These are phyloP conservation scores for Heterobasidion occidentale DNA, from an alignment of 1,284 basidiomycete genomes.

Conservation along the genomic window DNA sequence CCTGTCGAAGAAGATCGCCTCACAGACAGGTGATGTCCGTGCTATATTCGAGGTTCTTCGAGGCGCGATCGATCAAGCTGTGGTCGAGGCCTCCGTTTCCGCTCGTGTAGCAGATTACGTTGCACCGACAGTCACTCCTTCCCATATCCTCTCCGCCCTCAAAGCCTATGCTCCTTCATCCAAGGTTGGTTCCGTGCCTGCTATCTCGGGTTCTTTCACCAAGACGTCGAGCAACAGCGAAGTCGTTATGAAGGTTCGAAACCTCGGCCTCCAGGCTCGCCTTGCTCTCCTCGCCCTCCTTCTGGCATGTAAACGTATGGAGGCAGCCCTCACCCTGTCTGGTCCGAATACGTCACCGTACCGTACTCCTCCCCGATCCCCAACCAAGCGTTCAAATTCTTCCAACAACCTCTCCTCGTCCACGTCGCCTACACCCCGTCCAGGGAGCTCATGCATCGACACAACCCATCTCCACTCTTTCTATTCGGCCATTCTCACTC, in stretches of 20 bases:
- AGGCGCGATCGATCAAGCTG: slow-evolving; percentile 65
- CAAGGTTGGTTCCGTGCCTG: slow-evolving; percentile 18
- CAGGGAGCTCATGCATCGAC: slow-evolving; percentile 35
- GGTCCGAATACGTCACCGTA: slow-evolving; percentile 22
- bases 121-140: slow-evolving; percentile 44
- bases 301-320: slow-evolving; percentile 53
- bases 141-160: slow-evolving; percentile 58
- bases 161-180: slow-evolving; percentile 58
- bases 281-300: slow-evolving; percentile 57
- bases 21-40: slow-evolving; percentile 72
- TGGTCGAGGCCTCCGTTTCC: slow-evolving; percentile 17
- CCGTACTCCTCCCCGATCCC: slow-evolving; percentile 27
- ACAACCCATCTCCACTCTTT: slow-evolving; percentile 53
- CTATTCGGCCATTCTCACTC: slow-evolving; percentile 50
- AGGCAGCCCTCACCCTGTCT: slow-evolving; percentile 45
- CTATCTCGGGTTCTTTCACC: slow-evolving; percentile 14
- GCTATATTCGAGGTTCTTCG: slow-evolving; percentile 70
- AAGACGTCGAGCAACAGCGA: slow-evolving; percentile 42
- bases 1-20: slow-evolving; percentile 69
- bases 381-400: slow-evolving; percentile 39
- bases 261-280: slow-evolving; percentile 65
- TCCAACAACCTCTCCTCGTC: slow-evolving; percentile 17
- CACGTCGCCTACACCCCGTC: slow-evolving; percentile 14
- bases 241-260: slow-evolving; percentile 52
- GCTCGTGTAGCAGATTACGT: slow-evolving; percentile 25